Percentiles rank a stretch among this genome's conserved stretches.
These are phyloP conservation scores for Podospora comata DNA, from an alignment of 495 filamentous ascomycete species.

Conservation along the genomic window DNA sequence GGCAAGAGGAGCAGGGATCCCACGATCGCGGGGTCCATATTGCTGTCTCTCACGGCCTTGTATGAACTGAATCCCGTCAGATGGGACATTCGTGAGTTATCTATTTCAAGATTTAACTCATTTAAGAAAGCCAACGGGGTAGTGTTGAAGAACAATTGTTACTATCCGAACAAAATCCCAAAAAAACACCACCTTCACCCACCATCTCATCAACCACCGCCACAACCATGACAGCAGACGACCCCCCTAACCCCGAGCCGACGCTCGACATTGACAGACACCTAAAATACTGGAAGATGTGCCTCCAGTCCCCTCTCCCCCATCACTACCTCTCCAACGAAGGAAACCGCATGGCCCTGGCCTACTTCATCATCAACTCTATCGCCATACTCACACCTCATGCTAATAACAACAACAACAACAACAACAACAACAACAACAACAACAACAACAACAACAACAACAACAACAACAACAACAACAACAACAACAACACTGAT, in stretches of 20 bases:
- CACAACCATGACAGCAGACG: not conserved
- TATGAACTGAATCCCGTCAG: conserved; percentile 6
- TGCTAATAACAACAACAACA: conserved; percentile 17
- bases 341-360: conserved; percentile 82
- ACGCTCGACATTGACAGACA: conserved; percentile 68
- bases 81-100: not conserved
- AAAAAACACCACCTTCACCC: not conserved
- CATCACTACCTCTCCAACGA: conserved; percentile 79
- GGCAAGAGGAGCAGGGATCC: not conserved
- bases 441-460: conserved; percentile 15
- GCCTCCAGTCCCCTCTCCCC: conserved; percentile 77
- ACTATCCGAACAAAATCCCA: not conserved
- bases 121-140: not conserved
- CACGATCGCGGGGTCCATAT: conserved; percentile 11
- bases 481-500: conserved; percentile 10
- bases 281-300: conserved; percentile 89
- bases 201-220: not conserved
- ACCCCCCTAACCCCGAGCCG: conserved; percentile 21
- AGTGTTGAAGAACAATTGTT: not conserved
- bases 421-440: no score
- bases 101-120: not conserved
- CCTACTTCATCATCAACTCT: conserved; percentile 68
- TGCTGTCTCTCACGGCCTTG: conserved; percentile 9
- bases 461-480: conserved; percentile 12
- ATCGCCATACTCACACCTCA: conserved; percentile 42